Evolutionary conservation across 2,329 filamentous ascomycete species (phyloP), one percentile per base, ranked within the genome.

Genomic region (Epichloe elymi): DNA sequence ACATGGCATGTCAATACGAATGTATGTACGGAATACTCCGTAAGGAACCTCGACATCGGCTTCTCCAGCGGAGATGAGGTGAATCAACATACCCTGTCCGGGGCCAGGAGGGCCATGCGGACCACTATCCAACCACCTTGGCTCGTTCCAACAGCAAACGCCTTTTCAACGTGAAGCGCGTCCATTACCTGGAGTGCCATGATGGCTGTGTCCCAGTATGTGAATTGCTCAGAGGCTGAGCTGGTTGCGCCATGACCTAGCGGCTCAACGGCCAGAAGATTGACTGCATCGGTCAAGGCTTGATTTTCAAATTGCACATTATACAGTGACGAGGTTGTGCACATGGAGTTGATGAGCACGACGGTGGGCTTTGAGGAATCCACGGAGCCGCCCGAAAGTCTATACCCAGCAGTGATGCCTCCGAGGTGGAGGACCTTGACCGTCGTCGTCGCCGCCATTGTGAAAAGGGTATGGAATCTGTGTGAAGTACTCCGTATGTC

Each of bases 171-270:
- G 2, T 67, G 66, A 3, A 78, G 65, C 5, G 67, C 67, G 39
- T 78, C 71, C 68, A 82, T 67, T 1, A 77, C 74, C 63, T 82
- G 76, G 8, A 79, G 62, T 11, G 72, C 71, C 72, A 81, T 72
- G 53, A 69, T 63, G 43, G 75, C 74, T 3, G 74, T 64, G 59
- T 78, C 75, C 75, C 75, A 78, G 63, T 76, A 77, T 2, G 73
- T 78, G 57, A 74, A 78, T 53, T 74, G 70, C 57, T 75, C 72
- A 0, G 59, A 57, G n/a, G 60, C 50, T 51, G 59, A 66, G 51
- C 60, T 64, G 1, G 74, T 76, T 15, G 68, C 62, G 54, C 74
- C 74, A 56, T 78, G 74, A 51, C 74, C 75, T 0, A 78, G 68
- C 1, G 72, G 74, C 61, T 78, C 75, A 51, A 78, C 67, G 42